Evolutionary conservation across 2,329 filamentous ascomycete species (phyloP).

Genomic region (Fusarium ramigenum): DNA sequence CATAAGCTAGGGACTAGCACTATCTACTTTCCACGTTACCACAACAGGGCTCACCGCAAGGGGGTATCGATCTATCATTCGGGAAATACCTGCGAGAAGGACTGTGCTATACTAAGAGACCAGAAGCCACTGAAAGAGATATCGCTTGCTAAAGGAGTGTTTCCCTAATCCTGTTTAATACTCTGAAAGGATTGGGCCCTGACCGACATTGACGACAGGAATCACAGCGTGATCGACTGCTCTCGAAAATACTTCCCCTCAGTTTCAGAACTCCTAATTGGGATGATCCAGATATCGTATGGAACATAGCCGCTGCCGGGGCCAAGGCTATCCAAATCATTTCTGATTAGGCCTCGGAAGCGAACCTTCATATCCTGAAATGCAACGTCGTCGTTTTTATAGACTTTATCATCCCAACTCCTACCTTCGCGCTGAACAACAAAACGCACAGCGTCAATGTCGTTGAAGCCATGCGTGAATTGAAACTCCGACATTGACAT

Average conservation of each 20-base stretch:
- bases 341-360: background rate
- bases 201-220: rapidly evolving
- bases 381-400: background rate
- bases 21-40: rapidly evolving
- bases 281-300: conserved; percentile 13
- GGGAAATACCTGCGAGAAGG: rapidly evolving
- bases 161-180: background rate
- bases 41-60: rapidly evolving
- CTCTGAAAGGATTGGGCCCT: too few species aligned
- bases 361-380: conserved; percentile 13
- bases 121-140: background rate
- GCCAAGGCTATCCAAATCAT: background rate
- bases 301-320: background rate
- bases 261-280: background rate
- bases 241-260: background rate
- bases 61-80: background rate
- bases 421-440: conserved; percentile 3
- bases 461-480: background rate
- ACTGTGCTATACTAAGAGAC: background rate
- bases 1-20: rapidly evolving
- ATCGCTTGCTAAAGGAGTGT: background rate
- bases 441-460: background rate
- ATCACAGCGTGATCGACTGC: background rate
- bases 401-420: conserved; percentile 7
- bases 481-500: conserved; percentile 3